phyloP scores from a whole-genome alignment of 1,284 basidiomycete species.

The Meripilus lineatus region DNA sequence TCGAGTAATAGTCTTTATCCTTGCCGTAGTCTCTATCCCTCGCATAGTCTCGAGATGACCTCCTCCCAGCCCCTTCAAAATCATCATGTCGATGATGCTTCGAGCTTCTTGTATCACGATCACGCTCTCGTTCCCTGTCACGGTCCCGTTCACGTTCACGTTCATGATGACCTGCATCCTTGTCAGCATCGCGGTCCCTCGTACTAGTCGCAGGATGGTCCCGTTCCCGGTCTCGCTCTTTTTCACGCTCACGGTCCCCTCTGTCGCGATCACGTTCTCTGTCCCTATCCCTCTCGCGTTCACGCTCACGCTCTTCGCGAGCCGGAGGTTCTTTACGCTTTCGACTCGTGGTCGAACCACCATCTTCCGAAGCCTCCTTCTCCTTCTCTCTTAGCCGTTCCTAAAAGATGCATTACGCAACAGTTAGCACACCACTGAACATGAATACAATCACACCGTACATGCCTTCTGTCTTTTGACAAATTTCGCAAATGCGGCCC shows the following conservation, averaged over 20 bases:
- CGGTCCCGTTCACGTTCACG: slow-evolving; percentile 23
- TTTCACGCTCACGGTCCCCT: slow-evolving; percentile 30
- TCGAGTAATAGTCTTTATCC: slow-evolving; percentile 20
- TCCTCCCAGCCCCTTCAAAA: slow-evolving; percentile 18
- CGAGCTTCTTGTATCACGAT: slow-evolving; percentile 29
- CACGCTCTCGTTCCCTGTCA: slow-evolving; percentile 22
- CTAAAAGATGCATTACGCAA: slow-evolving; percentile 28
- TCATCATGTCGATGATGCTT: slow-evolving; percentile 22
- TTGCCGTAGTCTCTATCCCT: slow-evolving; percentile 15
- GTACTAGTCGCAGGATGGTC: slow-evolving; percentile 19
- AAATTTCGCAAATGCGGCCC: slow-evolving; percentile 80
- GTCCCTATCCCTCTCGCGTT: slow-evolving; percentile 40
- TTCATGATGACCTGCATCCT: slow-evolving; percentile 22
- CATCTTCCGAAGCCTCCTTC: slow-evolving; percentile 68
- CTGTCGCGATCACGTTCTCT: slow-evolving; percentile 36
- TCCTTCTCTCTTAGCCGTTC: slow-evolving; percentile 79
- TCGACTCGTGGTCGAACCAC: slow-evolving; percentile 69
- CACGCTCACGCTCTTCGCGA: slow-evolving; percentile 33
- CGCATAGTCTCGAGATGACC: slow-evolving; percentile 22
- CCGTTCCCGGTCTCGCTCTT: too few species aligned
- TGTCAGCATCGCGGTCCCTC: slow-evolving; percentile 22
- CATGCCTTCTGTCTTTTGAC: slow-evolving; percentile 79
- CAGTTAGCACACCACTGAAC: slow-evolving; percentile 2
- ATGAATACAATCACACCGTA: slow-evolving; percentile 6
- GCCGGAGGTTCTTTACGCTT: slow-evolving; percentile 69